Percentiles rank a stretch among this genome's conserved stretches.
phyloP scores from a whole-genome alignment of 129 eudicot species.

The Escallonia rubra region DNA sequence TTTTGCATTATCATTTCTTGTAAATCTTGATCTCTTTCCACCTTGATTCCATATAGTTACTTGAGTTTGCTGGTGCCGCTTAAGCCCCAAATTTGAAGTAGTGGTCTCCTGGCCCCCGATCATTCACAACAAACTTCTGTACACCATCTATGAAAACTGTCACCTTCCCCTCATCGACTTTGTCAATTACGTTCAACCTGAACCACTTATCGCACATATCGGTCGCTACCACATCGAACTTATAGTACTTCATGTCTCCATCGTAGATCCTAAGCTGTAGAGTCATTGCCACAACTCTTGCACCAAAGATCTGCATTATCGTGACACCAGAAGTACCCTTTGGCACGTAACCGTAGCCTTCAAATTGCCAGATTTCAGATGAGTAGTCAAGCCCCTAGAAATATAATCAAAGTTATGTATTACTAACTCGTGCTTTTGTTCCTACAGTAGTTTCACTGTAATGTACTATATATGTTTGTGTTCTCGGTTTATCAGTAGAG shows the following conservation, averaged over 20 bases:
- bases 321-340: constrained; percentile 34
- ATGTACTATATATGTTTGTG: too few relatives aligned
- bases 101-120: constrained; percentile 17
- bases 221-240: constrained; percentile 11
- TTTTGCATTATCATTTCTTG: constrained; percentile 3
- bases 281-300: constrained; percentile 13
- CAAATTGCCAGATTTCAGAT: constrained; percentile 34
- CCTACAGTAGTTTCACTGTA: too few relatives aligned
- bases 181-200: constrained; percentile 18
- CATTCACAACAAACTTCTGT: constrained; percentile 18
- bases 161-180: constrained; percentile 17
- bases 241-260: constrained; percentile 20
- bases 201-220: constrained; percentile 21
- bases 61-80: constrained; percentile 24
- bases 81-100: constrained; percentile 24
- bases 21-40: constrained; percentile 20
- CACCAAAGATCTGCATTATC: constrained; percentile 29
- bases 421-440: too few relatives aligned
- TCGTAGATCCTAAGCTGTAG: constrained; percentile 17
- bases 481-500: too few relatives aligned
- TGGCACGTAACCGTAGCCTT: constrained; percentile 29
- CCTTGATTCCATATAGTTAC: constrained; percentile 22
- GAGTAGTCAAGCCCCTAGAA: constrained; percentile 31
- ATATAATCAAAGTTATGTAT: too few relatives aligned
- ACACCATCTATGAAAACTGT: constrained; percentile 13